Evolutionary conservation across 139 green algal species (phyloP).

Genomic region (Nannochloris sp.): DNA sequence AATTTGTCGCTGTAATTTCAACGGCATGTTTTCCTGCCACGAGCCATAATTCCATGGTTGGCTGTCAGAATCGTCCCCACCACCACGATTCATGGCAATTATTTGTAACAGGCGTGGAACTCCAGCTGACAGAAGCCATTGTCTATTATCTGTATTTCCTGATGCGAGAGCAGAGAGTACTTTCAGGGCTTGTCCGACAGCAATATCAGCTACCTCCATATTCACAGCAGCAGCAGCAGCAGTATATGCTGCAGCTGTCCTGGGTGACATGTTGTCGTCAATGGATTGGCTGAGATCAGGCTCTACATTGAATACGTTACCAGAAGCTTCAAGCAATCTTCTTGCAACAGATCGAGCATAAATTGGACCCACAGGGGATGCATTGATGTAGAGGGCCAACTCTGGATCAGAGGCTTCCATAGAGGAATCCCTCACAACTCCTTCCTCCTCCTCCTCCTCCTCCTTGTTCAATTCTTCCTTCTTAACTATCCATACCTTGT

Average conservation of each 20-base stretch:
- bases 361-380: conserved; percentile 35
- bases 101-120: conserved; percentile 54
- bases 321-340: conserved; percentile 31
- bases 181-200: conserved; percentile 32
- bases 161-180: conserved; percentile 50
- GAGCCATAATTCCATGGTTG: neutral
- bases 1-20: conserved; percentile 23
- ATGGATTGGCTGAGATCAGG: conserved; percentile 26
- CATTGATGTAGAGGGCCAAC: conserved; percentile 29
- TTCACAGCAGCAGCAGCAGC: conserved; percentile 21
- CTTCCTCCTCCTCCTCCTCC: neutral
- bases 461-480: no score
- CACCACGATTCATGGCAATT: conserved; percentile 27
- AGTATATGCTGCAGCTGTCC: conserved; percentile 27
- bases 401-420: conserved; percentile 22
- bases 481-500: no score
- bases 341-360: conserved; percentile 40
- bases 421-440: neutral
- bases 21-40: neutral
- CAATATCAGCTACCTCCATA: conserved; percentile 21
- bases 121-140: conserved; percentile 48
- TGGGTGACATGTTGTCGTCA: conserved; percentile 24
- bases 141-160: conserved; percentile 39
- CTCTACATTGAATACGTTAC: conserved; percentile 18
- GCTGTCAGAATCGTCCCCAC: neutral